phyloP scores from a whole-genome alignment of 805 yeast species.

The Saccharomycopsis amapae region DNA sequence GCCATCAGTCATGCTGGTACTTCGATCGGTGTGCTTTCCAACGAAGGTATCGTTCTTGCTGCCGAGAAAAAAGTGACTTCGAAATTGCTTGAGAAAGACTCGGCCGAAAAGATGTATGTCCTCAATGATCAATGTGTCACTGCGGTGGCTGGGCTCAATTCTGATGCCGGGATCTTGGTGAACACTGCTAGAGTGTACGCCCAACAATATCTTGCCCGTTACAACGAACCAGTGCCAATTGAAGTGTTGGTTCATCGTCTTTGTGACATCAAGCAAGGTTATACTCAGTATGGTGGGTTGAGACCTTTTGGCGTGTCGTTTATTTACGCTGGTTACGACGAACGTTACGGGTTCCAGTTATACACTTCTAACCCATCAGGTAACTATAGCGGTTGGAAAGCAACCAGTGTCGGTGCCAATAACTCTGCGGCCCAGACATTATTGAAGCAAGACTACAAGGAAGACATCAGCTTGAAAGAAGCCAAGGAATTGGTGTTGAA shows the following conservation, averaged over 20 bases:
- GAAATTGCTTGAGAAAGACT: constrained; percentile 87
- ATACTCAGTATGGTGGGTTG: constrained; percentile 97
- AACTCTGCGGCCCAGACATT: constrained; percentile 94
- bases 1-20: constrained; percentile 97
- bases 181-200: constrained; percentile 81
- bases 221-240: constrained; percentile 91
- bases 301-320: constrained; percentile 98
- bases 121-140: constrained; percentile 78
- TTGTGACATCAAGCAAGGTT: constrained; percentile 94
- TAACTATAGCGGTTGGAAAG: constrained; percentile 97
- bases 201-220: constrained; percentile 76
- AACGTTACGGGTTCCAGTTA: constrained; percentile 80
- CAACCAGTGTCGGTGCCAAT: constrained; percentile 94
- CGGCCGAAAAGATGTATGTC: constrained; percentile 86
- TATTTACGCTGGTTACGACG: constrained; percentile 93
- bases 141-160: constrained; percentile 97
- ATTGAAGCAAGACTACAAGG: constrained; percentile 90
- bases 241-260: constrained; percentile 81
- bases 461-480: constrained; percentile 61
- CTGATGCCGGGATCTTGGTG: constrained; percentile 89
- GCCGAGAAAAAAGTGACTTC: constrained; percentile 95
- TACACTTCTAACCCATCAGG: constrained; percentile 97
- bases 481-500: constrained; percentile 86
- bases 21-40: constrained; percentile 84
- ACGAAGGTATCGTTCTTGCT: constrained; percentile 85